Conservation (phyloP, 345 rosid genomes). For the Aethionema arabicum region DNA sequence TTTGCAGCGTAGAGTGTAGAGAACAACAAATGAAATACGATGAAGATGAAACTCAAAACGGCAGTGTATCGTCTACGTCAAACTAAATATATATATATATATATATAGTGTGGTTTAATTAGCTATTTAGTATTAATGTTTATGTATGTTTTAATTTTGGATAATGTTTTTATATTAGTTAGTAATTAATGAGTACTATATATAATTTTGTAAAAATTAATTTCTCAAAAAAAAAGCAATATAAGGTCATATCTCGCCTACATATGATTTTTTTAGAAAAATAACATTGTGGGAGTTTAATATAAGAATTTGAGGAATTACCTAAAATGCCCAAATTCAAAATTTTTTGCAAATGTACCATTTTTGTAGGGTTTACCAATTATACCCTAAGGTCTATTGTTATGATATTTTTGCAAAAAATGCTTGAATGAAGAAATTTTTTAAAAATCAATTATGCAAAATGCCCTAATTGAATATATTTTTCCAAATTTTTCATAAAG, state of each 20-base stretch:
- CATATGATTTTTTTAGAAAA: background rate
- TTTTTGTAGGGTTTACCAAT: no score
- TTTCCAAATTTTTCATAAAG: no score
- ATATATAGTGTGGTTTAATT: constrained; percentile 1
- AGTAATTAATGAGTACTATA: background rate
- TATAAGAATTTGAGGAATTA: no score
- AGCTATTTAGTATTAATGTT: constrained; percentile 8
- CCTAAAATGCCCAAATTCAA: no score
- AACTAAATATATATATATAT: constrained; percentile 6
- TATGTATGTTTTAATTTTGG: constrained; percentile 19
- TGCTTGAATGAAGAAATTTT: no score
- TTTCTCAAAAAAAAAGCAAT: background rate
- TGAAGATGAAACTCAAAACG: constrained; percentile 46
- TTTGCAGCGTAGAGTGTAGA: constrained; percentile 85
- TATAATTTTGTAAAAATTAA: constrained; percentile 22
- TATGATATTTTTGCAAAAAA: no score
- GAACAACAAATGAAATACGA: constrained; percentile 72
- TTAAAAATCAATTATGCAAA: no score
- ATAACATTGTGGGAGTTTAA: no score
- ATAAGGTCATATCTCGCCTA: constrained; percentile 12
- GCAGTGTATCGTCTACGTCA: constrained; percentile 14
- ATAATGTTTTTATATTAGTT: background rate
- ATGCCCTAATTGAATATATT: no score
- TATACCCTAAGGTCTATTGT: no score
- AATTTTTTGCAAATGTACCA: no score